A percentile compares a stretch with the other conserved stretches of the same genome.
These are phyloP conservation scores for Phytophthora niederhauseri DNA, from an alignment of 352 stramenopile species.

Conservation along the genomic window DNA sequence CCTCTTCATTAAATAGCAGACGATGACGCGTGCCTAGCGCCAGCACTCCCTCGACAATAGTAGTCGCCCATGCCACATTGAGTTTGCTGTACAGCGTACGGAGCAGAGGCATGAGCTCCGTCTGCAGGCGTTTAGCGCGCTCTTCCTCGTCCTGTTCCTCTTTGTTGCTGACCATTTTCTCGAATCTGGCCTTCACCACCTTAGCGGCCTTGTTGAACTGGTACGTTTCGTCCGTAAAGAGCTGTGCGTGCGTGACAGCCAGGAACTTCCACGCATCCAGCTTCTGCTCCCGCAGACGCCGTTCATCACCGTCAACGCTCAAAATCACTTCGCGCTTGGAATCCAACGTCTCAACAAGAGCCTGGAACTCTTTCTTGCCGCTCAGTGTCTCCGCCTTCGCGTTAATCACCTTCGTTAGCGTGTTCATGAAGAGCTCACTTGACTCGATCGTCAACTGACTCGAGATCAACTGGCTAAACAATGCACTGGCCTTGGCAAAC, in stretches of 20 bases:
- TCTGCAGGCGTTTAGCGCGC: constrained; percentile 24
- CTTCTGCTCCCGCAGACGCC: constrained; percentile 16
- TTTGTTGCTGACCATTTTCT: constrained; percentile 30
- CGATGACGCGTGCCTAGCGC: constrained; percentile 57
- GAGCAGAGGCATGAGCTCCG: constrained; percentile 65
- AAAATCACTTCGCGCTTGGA: constrained; percentile 42
- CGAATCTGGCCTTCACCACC: constrained; percentile 56
- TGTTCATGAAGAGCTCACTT: constrained; percentile 51
- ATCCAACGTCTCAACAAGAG: constrained; percentile 50
- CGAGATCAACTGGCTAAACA: constrained; percentile 57
- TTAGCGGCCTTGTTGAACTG: constrained; percentile 78
- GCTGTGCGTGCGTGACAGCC: constrained; percentile 61
- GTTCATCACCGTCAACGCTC: constrained; percentile 7
- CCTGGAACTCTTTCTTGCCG: constrained; percentile 59
- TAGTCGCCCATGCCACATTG: constrained; percentile 57
- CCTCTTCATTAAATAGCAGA: constrained; percentile 50
- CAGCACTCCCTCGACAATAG: constrained; percentile 65
- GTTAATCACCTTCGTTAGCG: constrained; percentile 51
- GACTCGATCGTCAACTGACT: constrained; percentile 48
- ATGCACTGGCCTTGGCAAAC: constrained; percentile 64
- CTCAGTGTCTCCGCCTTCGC: constrained; percentile 50
- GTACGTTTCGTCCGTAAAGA: constrained; percentile 86
- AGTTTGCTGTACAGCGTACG: constrained; percentile 66
- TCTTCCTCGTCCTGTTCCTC: constrained; percentile 16
- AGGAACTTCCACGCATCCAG: constrained; percentile 61